Base-by-base conservation (phyloP, 805 yeast genomes). In the Candida broadrunensis region DNA sequence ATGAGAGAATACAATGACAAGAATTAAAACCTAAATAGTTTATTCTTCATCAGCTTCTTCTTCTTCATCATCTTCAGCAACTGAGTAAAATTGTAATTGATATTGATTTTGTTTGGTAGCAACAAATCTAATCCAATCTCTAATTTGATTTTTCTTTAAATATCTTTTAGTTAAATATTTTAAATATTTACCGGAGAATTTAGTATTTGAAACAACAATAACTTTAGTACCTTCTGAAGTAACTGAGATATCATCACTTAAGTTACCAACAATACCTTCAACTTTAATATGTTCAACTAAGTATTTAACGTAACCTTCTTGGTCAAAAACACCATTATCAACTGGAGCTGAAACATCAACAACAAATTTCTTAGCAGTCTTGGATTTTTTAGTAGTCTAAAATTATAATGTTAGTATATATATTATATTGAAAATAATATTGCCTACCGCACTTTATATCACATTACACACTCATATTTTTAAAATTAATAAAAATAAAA, bases 51-150 rank as follows among this genome's bases (percentile, higher is more conserved):
- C 74, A 29, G 32, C 32, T 29, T 29, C 32, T 60, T 85, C 95
- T 71, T 86, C 97, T 67, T 90, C 97, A 65, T 90, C 96, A 63
- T 87, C 81, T 61, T 75, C 91, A 63, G 91, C 89, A 73, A 91
- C 93, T 75, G 95, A 88, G 97, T 88, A 93, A 97, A 91, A 91
- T 76, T 93, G 90, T 80, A 91, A 83, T 75, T 86, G 86, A 88
- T 93, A 93, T 74, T 81, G 83, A 85, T 90, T 88, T 77, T 87
- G 86, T 80, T 89, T 85, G 68, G 85, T 83, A 56, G 98, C 87
- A 58, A 91, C 96, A 67, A 91, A 90, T 83, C 98, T 93, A 77
- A 91, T 90, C 98, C 98, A 91, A 82, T 93, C 98, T 83, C 97
- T 89, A 81, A 91, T 87, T 79, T 88, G 95, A 91, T 90, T 88